Conservation (phyloP, 176 grass and related monocot genomes). For the Calamus simplicifolius region DNA sequence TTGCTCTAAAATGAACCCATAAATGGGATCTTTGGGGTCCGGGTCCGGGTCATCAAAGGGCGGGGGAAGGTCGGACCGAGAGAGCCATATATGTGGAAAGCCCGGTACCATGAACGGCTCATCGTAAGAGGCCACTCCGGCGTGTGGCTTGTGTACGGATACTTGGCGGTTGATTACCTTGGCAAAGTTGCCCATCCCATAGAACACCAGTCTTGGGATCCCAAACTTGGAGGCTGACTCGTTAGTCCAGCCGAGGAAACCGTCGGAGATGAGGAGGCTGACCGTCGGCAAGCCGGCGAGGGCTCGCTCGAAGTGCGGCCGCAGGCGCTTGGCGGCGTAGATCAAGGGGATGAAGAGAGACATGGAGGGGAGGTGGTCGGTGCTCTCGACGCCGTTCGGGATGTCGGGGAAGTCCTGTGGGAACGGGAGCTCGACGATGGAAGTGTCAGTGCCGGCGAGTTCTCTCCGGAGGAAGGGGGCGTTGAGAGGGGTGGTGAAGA, state of each 20-base stretch:
- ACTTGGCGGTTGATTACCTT: too few relatives aligned
- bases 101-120: slow-evolving; percentile 31
- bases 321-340: slow-evolving; percentile 14
- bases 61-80: slow-evolving; percentile 18
- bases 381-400: too few relatives aligned
- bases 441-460: slow-evolving; percentile 4
- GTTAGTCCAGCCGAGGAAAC: slow-evolving; percentile 17
- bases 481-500: slow-evolving; percentile 27
- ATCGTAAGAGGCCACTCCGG: slow-evolving; percentile 13
- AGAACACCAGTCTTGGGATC: slow-evolving; percentile 10
- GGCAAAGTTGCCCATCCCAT: not conserved
- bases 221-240: not conserved
- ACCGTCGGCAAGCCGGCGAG: slow-evolving; percentile 10
- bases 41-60: slow-evolving; percentile 45
- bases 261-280: slow-evolving; percentile 18
- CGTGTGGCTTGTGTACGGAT: slow-evolving; percentile 14
- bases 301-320: slow-evolving; percentile 25
- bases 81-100: slow-evolving; percentile 18
- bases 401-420: too few relatives aligned
- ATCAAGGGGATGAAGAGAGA: not conserved
- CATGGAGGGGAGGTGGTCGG: not conserved
- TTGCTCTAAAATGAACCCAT: slow-evolving; percentile 24
- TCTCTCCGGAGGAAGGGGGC: slow-evolving; percentile 9
- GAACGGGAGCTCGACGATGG: slow-evolving; percentile 7
- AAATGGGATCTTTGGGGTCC: slow-evolving; percentile 23